Conservation (phyloP, 2,329 filamentous ascomycete genomes). For the Fusarium longipes region DNA sequence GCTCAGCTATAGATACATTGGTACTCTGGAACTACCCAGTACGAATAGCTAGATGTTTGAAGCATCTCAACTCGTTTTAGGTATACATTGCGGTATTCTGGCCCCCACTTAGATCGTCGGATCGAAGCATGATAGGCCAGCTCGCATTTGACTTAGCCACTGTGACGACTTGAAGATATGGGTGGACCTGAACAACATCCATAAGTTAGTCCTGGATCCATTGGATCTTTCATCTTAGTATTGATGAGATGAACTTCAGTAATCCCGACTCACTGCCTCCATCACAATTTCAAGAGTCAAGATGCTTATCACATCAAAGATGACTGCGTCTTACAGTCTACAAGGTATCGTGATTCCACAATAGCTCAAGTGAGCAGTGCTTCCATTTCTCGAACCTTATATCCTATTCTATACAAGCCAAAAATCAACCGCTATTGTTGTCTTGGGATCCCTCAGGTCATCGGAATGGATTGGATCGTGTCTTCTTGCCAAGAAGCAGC, state of each 20-base stretch:
- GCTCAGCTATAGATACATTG: neutral
- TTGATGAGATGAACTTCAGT: neutral
- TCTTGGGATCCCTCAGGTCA: conserved; percentile 13
- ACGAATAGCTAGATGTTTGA: too few relatives aligned
- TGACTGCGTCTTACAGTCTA: conserved; percentile 10
- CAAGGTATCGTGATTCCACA: conserved; percentile 18
- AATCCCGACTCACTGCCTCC: too few relatives aligned
- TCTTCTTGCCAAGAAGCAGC: conserved; percentile 5
- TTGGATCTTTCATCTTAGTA: too few relatives aligned
- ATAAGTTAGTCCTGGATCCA: too few relatives aligned
- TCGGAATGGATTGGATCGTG: neutral
- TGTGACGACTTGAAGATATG: too few relatives aligned
- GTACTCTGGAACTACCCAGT: neutral
- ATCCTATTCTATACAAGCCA: conserved; percentile 30
- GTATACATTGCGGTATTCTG: conserved; percentile 15
- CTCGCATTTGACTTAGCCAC: neutral
- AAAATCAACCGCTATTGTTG: conserved; percentile 16
- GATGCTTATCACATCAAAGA: neutral
- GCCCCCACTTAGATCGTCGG: neutral
- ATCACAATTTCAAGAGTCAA: neutral
- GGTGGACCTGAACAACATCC: too few relatives aligned
- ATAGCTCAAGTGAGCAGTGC: conserved; percentile 21
- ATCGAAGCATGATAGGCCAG: neutral
- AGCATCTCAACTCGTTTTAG: conserved; percentile 1
- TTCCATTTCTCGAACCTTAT: conserved; percentile 24